Base-by-base conservation (phyloP, 495 filamentous ascomycete genomes). In the Jackrogersella multiformis region DNA sequence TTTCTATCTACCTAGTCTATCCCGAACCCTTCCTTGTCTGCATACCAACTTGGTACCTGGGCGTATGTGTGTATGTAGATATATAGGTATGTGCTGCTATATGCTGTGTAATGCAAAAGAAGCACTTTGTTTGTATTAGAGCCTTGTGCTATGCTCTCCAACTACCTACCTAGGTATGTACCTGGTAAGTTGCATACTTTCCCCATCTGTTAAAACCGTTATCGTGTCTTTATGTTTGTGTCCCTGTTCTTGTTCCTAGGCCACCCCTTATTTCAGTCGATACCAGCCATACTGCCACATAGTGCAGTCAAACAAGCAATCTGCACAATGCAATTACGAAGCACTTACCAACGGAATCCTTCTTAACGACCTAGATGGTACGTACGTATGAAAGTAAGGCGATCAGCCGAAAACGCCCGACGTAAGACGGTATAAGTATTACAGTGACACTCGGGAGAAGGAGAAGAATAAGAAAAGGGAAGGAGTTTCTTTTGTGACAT, bases 381-480 rank as follows among this genome's bases (percentile, higher is more conserved):
- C 28, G 41, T 20, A 41, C 18, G 12, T 26, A 32, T 49, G n/a
- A n/a, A n/a, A n/a, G n/a, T 53, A 24, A 68, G 44, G 18, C 54
- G 46, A 68, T 55, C 46, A 48, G 48, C 65, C 65, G 65, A 39
- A 23, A 59, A 59, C 18, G 46, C 36, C 65, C 65, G 65, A 59
- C 3, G 38, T 45, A 6, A 58, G 20, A 54, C 5, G 48, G 32
- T 26, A 54, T 8, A n/a, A n/a, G n/a, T n/a, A 49, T 46, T 5
- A 30, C n/a, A 28, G 36, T n/a, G 15, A 15, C 48, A 3, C 9
- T 39, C 20, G 18, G 18, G 8, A 44, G 48, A 15, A 15, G 5
- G 4, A 20, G 13, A 36, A 59, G 36, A 16, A 49, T 26, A 45
- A 26, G 5, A 55, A 54, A 30, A 35, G 8, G 44, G 26, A 30